Percentiles rank a stretch among this genome's conserved stretches.
phyloP scores from a whole-genome alignment of 805 yeast species.

The Saccharomycopsis babjevae region DNA sequence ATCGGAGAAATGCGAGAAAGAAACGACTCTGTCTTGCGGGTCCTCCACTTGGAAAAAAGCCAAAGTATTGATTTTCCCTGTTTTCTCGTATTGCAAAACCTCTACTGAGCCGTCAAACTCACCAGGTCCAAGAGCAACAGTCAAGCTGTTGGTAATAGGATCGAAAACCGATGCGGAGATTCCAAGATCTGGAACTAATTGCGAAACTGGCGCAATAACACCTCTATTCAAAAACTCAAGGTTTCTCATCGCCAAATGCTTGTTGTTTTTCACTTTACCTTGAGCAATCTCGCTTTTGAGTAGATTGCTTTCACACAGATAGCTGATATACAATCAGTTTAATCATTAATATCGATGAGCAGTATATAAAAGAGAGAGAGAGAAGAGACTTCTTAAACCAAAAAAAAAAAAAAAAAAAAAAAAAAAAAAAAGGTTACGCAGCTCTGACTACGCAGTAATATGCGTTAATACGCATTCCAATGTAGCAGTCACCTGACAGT shows the following conservation, averaged over 20 bases:
- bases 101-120: slow-evolving; percentile 48
- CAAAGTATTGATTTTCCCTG: slow-evolving; percentile 46
- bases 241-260: slow-evolving; percentile 32
- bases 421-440: background rate
- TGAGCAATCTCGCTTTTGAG: background rate
- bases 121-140: slow-evolving; percentile 50
- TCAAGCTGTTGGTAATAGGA: slow-evolving; percentile 60
- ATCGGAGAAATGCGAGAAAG: slow-evolving; percentile 64
- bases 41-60: slow-evolving; percentile 47
- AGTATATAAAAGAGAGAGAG: background rate
- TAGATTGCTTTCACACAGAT: background rate
- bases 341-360: background rate
- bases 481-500: too few relatives aligned
- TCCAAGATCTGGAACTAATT: slow-evolving; percentile 56
- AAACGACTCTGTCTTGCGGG: slow-evolving; percentile 27
- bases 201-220: slow-evolving; percentile 38
- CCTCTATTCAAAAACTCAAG: slow-evolving; percentile 46
- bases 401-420: background rate
- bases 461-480: background rate
- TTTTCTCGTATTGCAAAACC: slow-evolving; percentile 65
- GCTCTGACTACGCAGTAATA: background rate
- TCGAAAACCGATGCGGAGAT: slow-evolving; percentile 53
- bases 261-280: background rate
- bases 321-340: too few relatives aligned
- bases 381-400: too few relatives aligned